Conservation (phyloP, 345 rosid species). For the Adansonia digitata region DNA sequence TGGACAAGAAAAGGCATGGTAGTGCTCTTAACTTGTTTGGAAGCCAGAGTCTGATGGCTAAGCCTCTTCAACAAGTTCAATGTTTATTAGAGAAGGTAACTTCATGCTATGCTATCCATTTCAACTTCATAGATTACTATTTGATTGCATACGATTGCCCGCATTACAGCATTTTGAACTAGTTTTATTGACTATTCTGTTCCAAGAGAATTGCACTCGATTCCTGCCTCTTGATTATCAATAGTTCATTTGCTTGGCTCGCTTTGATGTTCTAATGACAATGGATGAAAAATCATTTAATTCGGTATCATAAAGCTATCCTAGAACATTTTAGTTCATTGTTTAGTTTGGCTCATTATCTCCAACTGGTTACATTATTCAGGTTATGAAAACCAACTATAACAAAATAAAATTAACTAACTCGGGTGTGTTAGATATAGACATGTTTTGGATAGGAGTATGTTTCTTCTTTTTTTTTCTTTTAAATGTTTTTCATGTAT, state of each 20-base stretch:
- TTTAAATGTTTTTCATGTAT: too few species aligned
- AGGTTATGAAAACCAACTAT: too few species aligned
- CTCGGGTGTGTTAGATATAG: too few species aligned
- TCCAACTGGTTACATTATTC: too few species aligned
- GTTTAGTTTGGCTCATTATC: background rate
- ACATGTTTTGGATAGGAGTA: too few species aligned
- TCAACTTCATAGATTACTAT: background rate
- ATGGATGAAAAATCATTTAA: background rate
- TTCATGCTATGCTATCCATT: background rate
- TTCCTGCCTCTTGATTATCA: background rate
- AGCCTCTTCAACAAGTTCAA: constrained; percentile 71
- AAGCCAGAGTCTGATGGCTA: constrained; percentile 57
- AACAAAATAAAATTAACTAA: too few species aligned
- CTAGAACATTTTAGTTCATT: background rate
- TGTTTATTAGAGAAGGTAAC: constrained; percentile 69
- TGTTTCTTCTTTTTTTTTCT: too few species aligned
- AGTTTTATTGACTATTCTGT: background rate
- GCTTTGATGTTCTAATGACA: background rate
- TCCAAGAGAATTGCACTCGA: background rate
- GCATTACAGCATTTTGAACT: background rate
- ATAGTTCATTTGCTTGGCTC: background rate
- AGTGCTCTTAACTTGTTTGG: constrained; percentile 57
- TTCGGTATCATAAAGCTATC: background rate
- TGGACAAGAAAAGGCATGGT: constrained; percentile 63
- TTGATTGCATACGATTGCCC: background rate